Conservation (phyloP, 2,329 filamentous ascomycete species). For the Elsinoe perseae region DNA sequence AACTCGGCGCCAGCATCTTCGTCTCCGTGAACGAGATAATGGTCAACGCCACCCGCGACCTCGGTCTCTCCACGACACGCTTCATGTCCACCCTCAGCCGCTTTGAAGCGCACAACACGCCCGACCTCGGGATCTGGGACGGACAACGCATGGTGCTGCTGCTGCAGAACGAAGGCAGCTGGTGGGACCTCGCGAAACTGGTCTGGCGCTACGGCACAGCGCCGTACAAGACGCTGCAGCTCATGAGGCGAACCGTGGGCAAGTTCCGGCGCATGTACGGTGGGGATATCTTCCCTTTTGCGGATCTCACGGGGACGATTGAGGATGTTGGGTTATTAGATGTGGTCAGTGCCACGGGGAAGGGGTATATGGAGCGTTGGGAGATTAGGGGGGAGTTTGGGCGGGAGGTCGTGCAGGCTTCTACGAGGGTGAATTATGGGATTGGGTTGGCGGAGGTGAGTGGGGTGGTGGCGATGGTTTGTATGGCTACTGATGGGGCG, state of each 20-base stretch:
- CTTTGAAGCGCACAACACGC: conserved; percentile 41
- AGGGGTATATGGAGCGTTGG: conserved; percentile 61
- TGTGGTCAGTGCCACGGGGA: conserved; percentile 63
- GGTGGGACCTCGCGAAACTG: conserved; percentile 74
- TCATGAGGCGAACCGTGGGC: conserved; percentile 63
- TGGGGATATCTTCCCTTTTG: conserved; percentile 74
- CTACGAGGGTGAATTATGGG: conserved; percentile 89
- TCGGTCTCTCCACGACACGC: conserved; percentile 53
- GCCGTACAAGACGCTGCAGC: conserved; percentile 62
- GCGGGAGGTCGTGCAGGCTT: conserved; percentile 78
- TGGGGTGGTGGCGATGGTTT: conserved; percentile 83
- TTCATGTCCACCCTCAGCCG: conserved; percentile 25
- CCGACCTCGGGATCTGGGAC: conserved; percentile 74
- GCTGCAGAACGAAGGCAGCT: conserved; percentile 54
- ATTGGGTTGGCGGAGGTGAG: conserved; percentile 82
- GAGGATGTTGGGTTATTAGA: conserved; percentile 59
- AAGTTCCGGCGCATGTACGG: conserved; percentile 77
- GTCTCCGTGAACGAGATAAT: conserved; percentile 78
- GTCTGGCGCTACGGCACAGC: conserved; percentile 79
- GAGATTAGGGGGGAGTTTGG: conserved; percentile 61
- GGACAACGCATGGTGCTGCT: conserved; percentile 65
- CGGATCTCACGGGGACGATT: conserved; percentile 61
- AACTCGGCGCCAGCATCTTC: conserved; percentile 89
- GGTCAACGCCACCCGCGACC: conserved; percentile 60
- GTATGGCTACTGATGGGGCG: conserved; percentile 80